Percentiles rank a stretch among this genome's conserved stretches.
These are phyloP conservation scores for Quercus ilex DNA, from an alignment of 306 rosid species.

Conservation along the genomic window DNA sequence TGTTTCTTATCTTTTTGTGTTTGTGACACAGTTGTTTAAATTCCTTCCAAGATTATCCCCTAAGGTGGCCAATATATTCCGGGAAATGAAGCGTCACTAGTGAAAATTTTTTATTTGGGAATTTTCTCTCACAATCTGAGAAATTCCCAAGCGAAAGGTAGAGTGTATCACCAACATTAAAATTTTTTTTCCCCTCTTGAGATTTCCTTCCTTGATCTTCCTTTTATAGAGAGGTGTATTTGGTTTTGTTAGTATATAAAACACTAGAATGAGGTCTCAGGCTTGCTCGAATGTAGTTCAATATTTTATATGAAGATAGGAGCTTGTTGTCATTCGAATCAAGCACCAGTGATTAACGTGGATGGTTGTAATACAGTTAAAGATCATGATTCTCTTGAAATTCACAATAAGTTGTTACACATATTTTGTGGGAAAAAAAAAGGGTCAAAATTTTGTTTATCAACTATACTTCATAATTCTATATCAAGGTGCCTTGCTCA, in stretches of 20 bases:
- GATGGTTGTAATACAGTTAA: not conserved
- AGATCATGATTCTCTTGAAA: not conserved
- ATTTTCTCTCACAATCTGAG: not conserved
- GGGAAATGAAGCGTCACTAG: slow-evolving; percentile 86
- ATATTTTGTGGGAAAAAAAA: not conserved
- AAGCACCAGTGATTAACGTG: not conserved
- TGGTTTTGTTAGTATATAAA: not conserved
- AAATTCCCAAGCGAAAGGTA: not conserved
- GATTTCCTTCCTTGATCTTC: not conserved
- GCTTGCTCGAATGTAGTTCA: not conserved
- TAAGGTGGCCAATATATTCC: slow-evolving; percentile 66
- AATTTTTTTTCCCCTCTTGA: too few relatives aligned
- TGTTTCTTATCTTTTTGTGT: slow-evolving; percentile 4
- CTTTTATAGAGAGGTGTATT: not conserved
- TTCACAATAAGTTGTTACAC: too few relatives aligned
- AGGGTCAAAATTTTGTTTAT: not conserved
- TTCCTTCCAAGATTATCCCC: slow-evolving; percentile 92
- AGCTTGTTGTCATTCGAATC: not conserved
- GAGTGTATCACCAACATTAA: not conserved
- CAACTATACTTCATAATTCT: not conserved
- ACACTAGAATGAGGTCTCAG: too few relatives aligned
- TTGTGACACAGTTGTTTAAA: slow-evolving; percentile 66
- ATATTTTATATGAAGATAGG: not conserved
- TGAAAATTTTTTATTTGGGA: not conserved
- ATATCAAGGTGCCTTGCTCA: not conserved